These are phyloP conservation scores for Leccinum subatratum DNA, from an alignment of 1,284 basidiomycete genomes.

Conservation along the genomic window DNA sequence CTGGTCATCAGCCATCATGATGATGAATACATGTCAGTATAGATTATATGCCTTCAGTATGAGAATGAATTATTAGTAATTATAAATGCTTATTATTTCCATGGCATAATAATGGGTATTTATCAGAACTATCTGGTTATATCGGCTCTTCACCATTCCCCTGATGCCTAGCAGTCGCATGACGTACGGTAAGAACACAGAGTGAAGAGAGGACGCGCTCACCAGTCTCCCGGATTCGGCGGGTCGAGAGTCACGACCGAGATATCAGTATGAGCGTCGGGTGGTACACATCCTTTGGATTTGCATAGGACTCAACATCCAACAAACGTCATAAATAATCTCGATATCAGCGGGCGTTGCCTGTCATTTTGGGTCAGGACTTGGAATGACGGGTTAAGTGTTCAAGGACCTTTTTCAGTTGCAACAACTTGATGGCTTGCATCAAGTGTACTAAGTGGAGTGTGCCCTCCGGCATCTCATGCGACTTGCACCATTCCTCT, in stretches of 20 bases:
- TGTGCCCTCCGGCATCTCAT: conserved; percentile 98
- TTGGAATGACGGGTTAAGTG: not conserved
- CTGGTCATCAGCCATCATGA: too few relatives aligned
- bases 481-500: conserved; percentile 96
- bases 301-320: conserved; percentile 99
- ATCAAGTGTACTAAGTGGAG: conserved; percentile 97
- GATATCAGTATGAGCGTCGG: conserved; percentile 21
- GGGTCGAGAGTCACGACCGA: conserved; percentile 25
- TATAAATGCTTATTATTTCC: too few relatives aligned
- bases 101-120: too few relatives aligned
- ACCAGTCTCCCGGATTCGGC: conserved; percentile 26
- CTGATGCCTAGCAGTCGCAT: not conserved
- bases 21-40: too few relatives aligned
- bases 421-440: conserved; percentile 98
- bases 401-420: conserved; percentile 86
- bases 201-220: conserved; percentile 3
- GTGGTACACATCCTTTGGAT: conserved; percentile 97
- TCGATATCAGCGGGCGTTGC: conserved; percentile 91
- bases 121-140: too few relatives aligned
- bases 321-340: conserved; percentile 98
- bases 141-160: too few relatives aligned
- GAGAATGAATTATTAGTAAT: too few relatives aligned
- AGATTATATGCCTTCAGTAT: too few relatives aligned
- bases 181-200: not conserved
- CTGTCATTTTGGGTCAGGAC: conserved; percentile 38